These are phyloP conservation scores for Podospora pseudoanserina DNA, from an alignment of 495 filamentous ascomycete genomes.

Conservation along the genomic window DNA sequence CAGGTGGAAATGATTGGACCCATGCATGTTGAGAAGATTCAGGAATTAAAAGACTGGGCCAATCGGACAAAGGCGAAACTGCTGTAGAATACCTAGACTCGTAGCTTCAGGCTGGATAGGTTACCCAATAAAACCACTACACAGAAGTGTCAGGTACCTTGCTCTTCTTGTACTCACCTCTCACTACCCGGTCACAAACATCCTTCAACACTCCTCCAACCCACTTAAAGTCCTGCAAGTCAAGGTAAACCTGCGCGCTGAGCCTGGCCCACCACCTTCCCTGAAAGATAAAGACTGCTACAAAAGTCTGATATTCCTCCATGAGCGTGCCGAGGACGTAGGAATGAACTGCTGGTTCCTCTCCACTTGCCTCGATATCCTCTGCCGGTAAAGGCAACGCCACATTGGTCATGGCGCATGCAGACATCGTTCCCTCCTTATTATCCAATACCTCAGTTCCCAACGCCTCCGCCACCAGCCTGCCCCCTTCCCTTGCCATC, in stretches of 20 bases:
- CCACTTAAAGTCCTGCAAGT: conserved; percentile 73
- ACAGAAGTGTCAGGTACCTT: too few species aligned
- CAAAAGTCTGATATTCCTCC: conserved; percentile 64
- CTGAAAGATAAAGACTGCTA: conserved; percentile 58
- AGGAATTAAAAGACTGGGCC: not conserved
- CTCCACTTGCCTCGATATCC: conserved; percentile 22
- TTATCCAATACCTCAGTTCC: conserved; percentile 71
- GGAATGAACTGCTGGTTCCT: conserved; percentile 37
- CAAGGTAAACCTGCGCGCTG: conserved; percentile 77
- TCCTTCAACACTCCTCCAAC: conserved; percentile 56
- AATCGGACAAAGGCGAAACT: not conserved
- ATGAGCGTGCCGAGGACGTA: conserved; percentile 58
- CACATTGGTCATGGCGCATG: conserved; percentile 63
- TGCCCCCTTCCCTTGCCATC: conserved; percentile 59
- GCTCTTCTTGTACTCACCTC: conserved; percentile 46
- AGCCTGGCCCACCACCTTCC: conserved; percentile 65
- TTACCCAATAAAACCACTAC: too few species aligned
- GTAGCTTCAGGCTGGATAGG: too few species aligned
- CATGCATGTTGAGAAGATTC: not conserved
- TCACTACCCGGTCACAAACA: conserved; percentile 57
- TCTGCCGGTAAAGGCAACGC: conserved; percentile 58
- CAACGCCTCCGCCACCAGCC: conserved; percentile 54
- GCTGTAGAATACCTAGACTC: not conserved
- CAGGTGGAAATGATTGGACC: not conserved
- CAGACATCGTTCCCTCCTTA: conserved; percentile 40